Conservation (phyloP, 305 asterid species). For the Solanum hybrid region DNA sequence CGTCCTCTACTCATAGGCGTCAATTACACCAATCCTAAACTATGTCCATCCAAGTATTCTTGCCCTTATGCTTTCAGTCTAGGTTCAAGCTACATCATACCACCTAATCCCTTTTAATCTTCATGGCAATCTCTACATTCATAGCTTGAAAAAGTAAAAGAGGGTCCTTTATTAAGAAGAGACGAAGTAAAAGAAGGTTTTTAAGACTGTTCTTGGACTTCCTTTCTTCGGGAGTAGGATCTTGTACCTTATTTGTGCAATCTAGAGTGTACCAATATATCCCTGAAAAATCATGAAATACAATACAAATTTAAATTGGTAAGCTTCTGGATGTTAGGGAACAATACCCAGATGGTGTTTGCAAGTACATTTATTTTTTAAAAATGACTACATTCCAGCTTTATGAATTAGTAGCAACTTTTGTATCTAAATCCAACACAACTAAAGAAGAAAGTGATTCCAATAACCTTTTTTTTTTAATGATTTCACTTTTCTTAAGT, state of each 20-base stretch:
- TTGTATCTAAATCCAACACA: neutral
- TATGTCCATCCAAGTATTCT: neutral
- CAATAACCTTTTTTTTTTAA: neutral
- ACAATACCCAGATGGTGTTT: neutral
- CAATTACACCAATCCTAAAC: neutral
- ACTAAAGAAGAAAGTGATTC: neutral
- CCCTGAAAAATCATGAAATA: neutral
- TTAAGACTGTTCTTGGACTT: neutral
- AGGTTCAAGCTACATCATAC: neutral
- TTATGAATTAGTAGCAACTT: neutral
- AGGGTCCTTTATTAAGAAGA: neutral
- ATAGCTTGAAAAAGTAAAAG: neutral
- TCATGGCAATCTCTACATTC: neutral
- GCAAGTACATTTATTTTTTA: neutral
- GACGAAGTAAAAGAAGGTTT: neutral
- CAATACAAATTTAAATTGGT: neutral
- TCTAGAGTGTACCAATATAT: neutral
- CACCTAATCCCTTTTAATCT: neutral
- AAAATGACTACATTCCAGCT: neutral
- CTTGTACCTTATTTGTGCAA: neutral
- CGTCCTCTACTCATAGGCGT: neutral
- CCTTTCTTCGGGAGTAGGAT: neutral
- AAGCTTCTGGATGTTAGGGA: neutral
- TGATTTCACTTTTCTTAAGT: neutral
- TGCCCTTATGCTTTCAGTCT: neutral